A percentile compares a stretch with the other conserved stretches of the same genome.
Evolutionary conservation across 371 early-diverging fungal species (phyloP).

Genomic region (Basidiobolus meristosporus): DNA sequence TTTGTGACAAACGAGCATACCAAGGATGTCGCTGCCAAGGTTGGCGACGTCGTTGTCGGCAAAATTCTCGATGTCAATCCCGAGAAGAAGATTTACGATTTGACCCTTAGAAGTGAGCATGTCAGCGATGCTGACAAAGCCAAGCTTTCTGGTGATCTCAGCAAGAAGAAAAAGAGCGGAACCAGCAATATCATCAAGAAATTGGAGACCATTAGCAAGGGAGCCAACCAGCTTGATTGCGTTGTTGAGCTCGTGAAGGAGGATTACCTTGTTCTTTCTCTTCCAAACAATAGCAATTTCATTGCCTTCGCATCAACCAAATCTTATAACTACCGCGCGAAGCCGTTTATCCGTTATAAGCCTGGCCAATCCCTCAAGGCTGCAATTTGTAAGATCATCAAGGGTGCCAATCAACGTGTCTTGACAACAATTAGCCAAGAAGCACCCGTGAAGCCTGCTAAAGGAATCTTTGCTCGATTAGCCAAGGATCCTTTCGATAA

Average conservation of each 20-base stretch:
- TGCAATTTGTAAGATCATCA: slow-evolving; percentile 6
- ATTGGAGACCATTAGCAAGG: slow-evolving; percentile 6
- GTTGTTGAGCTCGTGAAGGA: slow-evolving; percentile 48
- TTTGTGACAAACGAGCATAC: slow-evolving; percentile 25
- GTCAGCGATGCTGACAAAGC: neutral
- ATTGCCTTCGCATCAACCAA: slow-evolving; percentile 32
- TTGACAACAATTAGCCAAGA: slow-evolving; percentile 12
- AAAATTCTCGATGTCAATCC: slow-evolving; percentile 44
- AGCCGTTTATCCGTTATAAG: slow-evolving; percentile 28
- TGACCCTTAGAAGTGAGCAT: slow-evolving; percentile 16
- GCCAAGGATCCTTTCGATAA: slow-evolving; percentile 21
- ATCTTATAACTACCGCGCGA: slow-evolving; percentile 24
- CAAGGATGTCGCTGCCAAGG: slow-evolving; percentile 16
- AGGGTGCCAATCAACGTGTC: slow-evolving; percentile 13
- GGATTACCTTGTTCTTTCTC: slow-evolving; percentile 38
- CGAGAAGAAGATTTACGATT: slow-evolving; percentile 30
- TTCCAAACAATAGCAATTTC: slow-evolving; percentile 24
- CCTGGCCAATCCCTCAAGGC: slow-evolving; percentile 29
- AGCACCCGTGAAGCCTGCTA: slow-evolving; percentile 3
- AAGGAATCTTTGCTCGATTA: slow-evolving; percentile 1
- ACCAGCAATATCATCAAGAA: neutral
- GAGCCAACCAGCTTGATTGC: too few relatives aligned
- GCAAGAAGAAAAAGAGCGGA: neutral
- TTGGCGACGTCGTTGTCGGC: slow-evolving; percentile 19
- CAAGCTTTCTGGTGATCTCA: neutral